phyloP scores from a whole-genome alignment of 2,329 filamentous ascomycete genomes.

The Epichloe festucae region DNA sequence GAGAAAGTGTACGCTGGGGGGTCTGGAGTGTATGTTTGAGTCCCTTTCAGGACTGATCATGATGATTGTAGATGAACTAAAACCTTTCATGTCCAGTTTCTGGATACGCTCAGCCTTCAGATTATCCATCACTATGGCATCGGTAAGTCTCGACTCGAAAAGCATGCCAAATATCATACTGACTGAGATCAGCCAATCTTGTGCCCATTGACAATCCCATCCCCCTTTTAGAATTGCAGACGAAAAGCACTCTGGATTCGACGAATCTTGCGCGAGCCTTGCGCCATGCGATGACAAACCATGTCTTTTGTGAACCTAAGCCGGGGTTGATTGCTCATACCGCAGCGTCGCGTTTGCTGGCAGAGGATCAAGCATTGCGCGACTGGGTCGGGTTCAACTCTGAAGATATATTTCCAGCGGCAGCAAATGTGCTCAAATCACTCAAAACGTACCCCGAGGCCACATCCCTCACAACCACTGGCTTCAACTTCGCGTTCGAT shows the following conservation, averaged over 20 bases:
- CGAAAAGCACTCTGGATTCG: slow-evolving; percentile 31
- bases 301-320: slow-evolving; percentile 39
- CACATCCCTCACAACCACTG: slow-evolving; percentile 33
- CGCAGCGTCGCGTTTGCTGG: slow-evolving; percentile 37
- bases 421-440: slow-evolving; percentile 32
- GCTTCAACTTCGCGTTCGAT: slow-evolving; percentile 37
- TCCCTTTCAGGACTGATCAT: background rate
- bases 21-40: slow-evolving; percentile 34
- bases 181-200: slow-evolving; percentile 27
- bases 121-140: slow-evolving; percentile 37
- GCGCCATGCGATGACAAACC: slow-evolving; percentile 44
- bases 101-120: slow-evolving; percentile 37
- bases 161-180: background rate
- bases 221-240: slow-evolving; percentile 30
- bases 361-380: slow-evolving; percentile 32
- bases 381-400: slow-evolving; percentile 43
- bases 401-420: slow-evolving; percentile 39
- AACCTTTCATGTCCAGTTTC: slow-evolving; percentile 22
- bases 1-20: slow-evolving; percentile 36
- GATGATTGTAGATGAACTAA: background rate
- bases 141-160: slow-evolving; percentile 18
- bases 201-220: slow-evolving; percentile 35
- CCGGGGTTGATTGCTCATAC: slow-evolving; percentile 42
- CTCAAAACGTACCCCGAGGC: slow-evolving; percentile 32
- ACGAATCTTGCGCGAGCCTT: slow-evolving; percentile 38